Percentiles rank a stretch among this genome's conserved stretches.
These are phyloP conservation scores for California macrophylla DNA, from an alignment of 441 rosid genomes.

Conservation along the genomic window DNA sequence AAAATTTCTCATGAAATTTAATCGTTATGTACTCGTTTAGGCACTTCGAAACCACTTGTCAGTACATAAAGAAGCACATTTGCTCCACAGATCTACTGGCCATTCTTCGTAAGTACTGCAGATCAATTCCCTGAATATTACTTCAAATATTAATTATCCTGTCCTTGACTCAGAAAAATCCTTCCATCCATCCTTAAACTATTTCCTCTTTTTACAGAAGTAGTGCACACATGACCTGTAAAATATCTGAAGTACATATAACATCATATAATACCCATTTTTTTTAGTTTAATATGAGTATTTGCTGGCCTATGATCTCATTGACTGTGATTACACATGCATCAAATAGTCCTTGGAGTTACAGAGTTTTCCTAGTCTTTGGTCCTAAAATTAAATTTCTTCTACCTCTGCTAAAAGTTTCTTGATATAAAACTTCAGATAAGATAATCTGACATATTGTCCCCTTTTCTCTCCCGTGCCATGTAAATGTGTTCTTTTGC, in stretches of 20 bases:
- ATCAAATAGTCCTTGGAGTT: neutral
- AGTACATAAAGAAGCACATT: conserved; percentile 45
- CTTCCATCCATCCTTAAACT: conserved; percentile 2
- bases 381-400: neutral
- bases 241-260: neutral
- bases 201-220: neutral
- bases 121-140: conserved; percentile 18
- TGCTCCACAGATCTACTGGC: conserved; percentile 49
- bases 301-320: neutral
- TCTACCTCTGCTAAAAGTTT: neutral
- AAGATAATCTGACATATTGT: neutral
- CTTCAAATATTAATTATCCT: neutral
- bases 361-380: neutral
- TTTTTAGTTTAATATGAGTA: neutral
- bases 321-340: neutral
- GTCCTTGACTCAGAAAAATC: neutral
- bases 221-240: neutral
- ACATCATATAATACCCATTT: neutral
- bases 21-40: conserved; percentile 31
- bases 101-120: conserved; percentile 48
- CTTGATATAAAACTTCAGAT: neutral
- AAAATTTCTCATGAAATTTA: conserved; percentile 12
- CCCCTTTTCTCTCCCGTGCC: conserved; percentile 6
- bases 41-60: conserved; percentile 59
- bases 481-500: conserved; percentile 5